Evolutionary conservation across 441 rosid species (phyloP).

Genomic region (Breynia disticha): DNA sequence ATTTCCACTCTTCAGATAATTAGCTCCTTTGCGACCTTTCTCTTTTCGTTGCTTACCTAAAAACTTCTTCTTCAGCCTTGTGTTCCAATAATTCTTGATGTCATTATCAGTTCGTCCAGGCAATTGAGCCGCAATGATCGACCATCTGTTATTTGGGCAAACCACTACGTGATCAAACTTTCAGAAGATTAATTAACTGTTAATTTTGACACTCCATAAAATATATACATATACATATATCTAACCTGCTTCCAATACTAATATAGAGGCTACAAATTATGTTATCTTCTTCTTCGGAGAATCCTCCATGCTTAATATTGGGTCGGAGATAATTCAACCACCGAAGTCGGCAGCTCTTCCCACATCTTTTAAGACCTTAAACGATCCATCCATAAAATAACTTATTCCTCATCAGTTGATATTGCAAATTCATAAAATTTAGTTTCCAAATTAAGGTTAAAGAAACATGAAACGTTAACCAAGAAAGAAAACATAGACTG

Average conservation of each 20-base stretch:
- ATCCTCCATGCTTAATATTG: constrained; percentile 55
- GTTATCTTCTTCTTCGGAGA: constrained; percentile 53
- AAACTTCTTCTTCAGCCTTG: constrained; percentile 28
- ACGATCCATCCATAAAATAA: not conserved
- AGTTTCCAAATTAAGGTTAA: too few relatives aligned
- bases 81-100: constrained; percentile 32
- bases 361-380: constrained; percentile 54
- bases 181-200: too few relatives aligned
- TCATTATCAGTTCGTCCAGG: constrained; percentile 34
- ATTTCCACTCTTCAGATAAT: constrained; percentile 17
- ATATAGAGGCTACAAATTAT: constrained; percentile 45
- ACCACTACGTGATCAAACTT: too few relatives aligned
- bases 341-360: constrained; percentile 61
- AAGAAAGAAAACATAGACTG: not conserved
- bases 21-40: constrained; percentile 17
- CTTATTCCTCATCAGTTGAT: not conserved
- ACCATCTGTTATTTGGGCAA: constrained; percentile 17
- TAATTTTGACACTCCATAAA: too few relatives aligned
- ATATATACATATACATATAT: constrained; percentile 7
- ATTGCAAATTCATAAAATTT: not conserved
- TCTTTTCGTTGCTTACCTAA: constrained; percentile 45
- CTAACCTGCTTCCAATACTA: constrained; percentile 54
- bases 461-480: not conserved
- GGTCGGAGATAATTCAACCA: constrained; percentile 70
- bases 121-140: constrained; percentile 27